Percentiles rank a stretch among this genome's conserved stretches.
Evolutionary conservation across 805 yeast species (phyloP).

Genomic region (Ogataea paradorogensis): DNA sequence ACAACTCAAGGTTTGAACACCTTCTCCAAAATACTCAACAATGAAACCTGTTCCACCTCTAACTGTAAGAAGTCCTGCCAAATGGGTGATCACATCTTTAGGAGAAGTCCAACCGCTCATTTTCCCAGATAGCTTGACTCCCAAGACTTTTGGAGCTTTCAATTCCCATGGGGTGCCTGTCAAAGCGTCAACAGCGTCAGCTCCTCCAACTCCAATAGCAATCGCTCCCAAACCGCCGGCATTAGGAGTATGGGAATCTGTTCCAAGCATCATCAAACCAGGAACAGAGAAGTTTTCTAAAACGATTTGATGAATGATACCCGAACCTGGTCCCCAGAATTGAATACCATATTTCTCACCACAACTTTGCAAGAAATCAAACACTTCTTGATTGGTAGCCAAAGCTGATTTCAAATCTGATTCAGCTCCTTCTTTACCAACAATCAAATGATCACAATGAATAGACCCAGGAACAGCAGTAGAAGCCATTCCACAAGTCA

Average conservation of each 20-base stretch:
- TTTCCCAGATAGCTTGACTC: conserved; percentile 88
- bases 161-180: conserved; percentile 99
- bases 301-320: conserved; percentile 96
- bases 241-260: conserved; percentile 97
- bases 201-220: conserved; percentile 99
- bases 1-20: conserved; percentile 83
- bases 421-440: conserved; percentile 89
- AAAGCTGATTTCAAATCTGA: conserved; percentile 84
- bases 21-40: conserved; percentile 95
- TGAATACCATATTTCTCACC: conserved; percentile 95
- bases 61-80: conserved; percentile 91
- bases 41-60: conserved; percentile 98
- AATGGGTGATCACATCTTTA: conserved; percentile 88
- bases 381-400: conserved; percentile 89
- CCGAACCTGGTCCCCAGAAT: conserved; percentile 99
- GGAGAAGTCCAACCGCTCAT: conserved; percentile 96
- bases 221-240: conserved; percentile 98
- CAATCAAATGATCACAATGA: conserved; percentile 97
- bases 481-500: conserved; percentile 89
- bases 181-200: conserved; percentile 97
- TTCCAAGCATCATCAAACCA: conserved; percentile 94
- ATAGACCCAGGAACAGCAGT: conserved; percentile 95
- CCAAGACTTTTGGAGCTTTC: conserved; percentile 93
- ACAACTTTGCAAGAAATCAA: conserved; percentile 84
- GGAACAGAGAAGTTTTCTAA: conserved; percentile 97